Conservation (phyloP, 2,329 filamentous ascomycete genomes). For the Fusarium solani-melongenae region DNA sequence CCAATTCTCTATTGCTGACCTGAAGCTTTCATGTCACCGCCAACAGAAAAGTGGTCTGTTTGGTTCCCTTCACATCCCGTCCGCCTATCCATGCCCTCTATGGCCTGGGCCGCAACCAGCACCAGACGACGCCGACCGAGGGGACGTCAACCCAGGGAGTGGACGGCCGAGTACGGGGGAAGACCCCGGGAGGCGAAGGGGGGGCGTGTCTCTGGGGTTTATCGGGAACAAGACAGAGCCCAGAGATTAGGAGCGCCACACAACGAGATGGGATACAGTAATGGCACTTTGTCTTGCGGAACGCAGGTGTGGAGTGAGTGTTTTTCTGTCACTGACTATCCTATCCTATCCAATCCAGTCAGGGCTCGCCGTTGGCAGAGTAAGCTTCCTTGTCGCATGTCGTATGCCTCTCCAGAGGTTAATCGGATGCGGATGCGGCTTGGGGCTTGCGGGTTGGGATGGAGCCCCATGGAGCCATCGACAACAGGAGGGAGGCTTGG, state of each 20-base stretch:
- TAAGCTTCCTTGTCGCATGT: conserved; percentile 16
- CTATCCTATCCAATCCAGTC: neutral
- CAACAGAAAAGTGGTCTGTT: conserved; percentile 25
- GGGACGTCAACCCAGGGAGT: neutral
- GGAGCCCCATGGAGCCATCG: conserved; percentile 4
- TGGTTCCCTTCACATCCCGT: neutral
- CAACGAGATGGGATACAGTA: conserved; percentile 37
- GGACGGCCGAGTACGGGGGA: conserved; percentile 1
- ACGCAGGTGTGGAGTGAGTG: conserved; percentile 30
- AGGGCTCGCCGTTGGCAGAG: conserved; percentile 5
- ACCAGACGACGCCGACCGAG: conserved; percentile 1
- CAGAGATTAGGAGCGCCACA: conserved; percentile 36
- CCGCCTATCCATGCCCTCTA: conserved; percentile 4
- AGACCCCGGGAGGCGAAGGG: conserved; percentile 1
- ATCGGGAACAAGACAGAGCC: conserved; percentile 31
- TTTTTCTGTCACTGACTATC: conserved; percentile 21
- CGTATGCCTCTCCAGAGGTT: conserved; percentile 10
- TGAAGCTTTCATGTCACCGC: conserved; percentile 42
- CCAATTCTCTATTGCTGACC: conserved; percentile 16
- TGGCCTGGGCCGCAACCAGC: conserved; percentile 6
- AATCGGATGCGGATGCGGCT: conserved; percentile 14
- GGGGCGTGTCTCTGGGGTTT: conserved; percentile 33
- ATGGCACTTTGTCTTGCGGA: conserved; percentile 20
- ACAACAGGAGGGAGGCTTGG: conserved; percentile 21
- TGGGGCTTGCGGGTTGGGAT: conserved; percentile 3